These are phyloP conservation scores for Durio zibethinus DNA, from an alignment of 345 rosid species.

Conservation along the genomic window DNA sequence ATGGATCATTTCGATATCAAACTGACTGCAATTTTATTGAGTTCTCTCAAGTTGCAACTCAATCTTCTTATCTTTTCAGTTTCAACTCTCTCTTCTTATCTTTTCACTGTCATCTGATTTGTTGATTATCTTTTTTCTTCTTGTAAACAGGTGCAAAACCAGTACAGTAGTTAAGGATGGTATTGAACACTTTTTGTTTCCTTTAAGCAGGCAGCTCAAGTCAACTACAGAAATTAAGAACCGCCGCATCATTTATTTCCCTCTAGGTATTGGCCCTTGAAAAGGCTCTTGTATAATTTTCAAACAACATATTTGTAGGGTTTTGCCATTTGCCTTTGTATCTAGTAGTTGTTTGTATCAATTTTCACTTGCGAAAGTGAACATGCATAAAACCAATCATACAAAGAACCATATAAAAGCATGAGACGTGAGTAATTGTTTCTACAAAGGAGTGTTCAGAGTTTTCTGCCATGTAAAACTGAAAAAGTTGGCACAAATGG, in stretches of 20 bases:
- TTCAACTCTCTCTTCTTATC: background rate
- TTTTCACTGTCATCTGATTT: background rate
- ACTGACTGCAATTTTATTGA: background rate
- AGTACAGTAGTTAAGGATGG: slow-evolving; percentile 5
- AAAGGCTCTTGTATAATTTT: background rate
- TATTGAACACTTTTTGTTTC: background rate
- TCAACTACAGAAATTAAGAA: background rate
- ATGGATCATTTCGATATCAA: background rate
- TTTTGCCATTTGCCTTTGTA: background rate
- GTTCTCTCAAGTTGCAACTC: background rate
- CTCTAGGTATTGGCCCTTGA: background rate
- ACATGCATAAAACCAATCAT: background rate
- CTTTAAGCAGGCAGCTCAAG: background rate
- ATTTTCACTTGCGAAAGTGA: background rate
- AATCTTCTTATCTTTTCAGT: background rate
- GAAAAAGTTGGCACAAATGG: background rate
- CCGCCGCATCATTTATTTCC: background rate
- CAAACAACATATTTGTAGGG: background rate
- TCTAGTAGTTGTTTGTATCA: background rate
- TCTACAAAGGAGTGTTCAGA: background rate
- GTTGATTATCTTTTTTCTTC: background rate
- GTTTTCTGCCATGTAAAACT: background rate
- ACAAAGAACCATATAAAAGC: background rate
- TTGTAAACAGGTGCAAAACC: slow-evolving; percentile 5
- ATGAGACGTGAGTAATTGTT: background rate